phyloP scores from a whole-genome alignment of 352 stramenopile species.

The Pythium pyrilobum region DNA sequence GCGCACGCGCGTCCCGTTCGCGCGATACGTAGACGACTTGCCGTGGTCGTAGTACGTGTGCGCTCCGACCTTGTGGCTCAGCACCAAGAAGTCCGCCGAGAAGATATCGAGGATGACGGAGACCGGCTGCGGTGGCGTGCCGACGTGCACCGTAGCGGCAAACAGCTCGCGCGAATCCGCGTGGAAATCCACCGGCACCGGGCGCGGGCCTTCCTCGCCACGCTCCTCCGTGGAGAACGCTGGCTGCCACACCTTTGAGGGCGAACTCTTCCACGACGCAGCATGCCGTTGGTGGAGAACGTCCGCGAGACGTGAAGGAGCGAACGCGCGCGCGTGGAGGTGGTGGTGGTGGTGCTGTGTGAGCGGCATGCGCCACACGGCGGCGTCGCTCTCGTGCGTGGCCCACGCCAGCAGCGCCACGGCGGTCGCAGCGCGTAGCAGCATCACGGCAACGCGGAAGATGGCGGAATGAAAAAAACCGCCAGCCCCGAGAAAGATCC shows the following conservation, averaged over 20 bases:
- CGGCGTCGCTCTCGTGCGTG: neutral
- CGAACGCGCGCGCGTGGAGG: too few relatives aligned
- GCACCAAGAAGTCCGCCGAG: neutral
- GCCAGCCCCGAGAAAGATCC: too few relatives aligned
- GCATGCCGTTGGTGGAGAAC: neutral
- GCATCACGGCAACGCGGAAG: too few relatives aligned
- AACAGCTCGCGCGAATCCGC: neutral
- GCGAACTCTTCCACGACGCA: neutral
- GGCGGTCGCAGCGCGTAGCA: too few relatives aligned
- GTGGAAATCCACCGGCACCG: conserved; percentile 4
- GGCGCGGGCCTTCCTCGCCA: neutral
- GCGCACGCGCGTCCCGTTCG: conserved; percentile 9
- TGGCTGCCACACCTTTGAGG: conserved; percentile 2
- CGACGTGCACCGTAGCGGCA: neutral
- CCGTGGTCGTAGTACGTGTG: conserved; percentile 15
- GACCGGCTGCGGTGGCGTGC: conserved; percentile 7
- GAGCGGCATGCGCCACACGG: neutral
- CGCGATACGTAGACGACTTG: conserved; percentile 12
- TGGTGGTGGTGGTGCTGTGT: too few relatives aligned
- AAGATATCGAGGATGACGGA: neutral
- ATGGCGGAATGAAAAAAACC: too few relatives aligned
- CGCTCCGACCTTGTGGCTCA: conserved; percentile 2
- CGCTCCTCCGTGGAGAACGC: neutral
- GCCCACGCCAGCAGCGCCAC: neutral
- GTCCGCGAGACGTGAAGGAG: neutral